Base-by-base conservation (phyloP, 345 rosid species). In the Hypericum perforatum region DNA sequence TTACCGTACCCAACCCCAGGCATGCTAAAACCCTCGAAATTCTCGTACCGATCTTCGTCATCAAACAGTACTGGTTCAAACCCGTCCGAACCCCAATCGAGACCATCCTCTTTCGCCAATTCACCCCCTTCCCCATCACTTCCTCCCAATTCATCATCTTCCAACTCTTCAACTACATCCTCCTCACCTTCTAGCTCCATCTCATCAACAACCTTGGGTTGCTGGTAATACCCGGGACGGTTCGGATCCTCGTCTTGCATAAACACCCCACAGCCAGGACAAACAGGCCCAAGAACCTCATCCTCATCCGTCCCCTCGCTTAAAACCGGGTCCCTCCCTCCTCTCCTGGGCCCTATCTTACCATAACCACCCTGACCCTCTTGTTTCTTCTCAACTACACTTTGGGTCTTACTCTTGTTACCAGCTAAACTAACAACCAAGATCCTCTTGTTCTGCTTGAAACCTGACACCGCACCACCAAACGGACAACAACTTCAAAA, bases 251-350 rank as follows among this genome's bases (percentile, higher is more conserved):
- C 60, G 51, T 85, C 88, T 72, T 87, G 98, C 92, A 91, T 85
- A 74, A 82, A 87, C 29, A 91, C 77, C 16, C 96, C 98, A 70
- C 95, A 87, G 43, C 95, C 96, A 48, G 96, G 96, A 53, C 98
- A 87, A 51, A 91, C 60, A 38, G 65, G 59, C n/a, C 84, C 92
- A 69, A 72, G 77, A 11, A 71, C 67, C 43, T 77, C 87, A 68
- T 87, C 98, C 70, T 69, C 80, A 49, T 87, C 89, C 62, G 84
- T 82, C 37, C 98, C 96, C 60, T 91, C 92, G 32, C 96, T 87
- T 74, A 72, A 60, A 52, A 84, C 40, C 22, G 60, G 64, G 49
- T 48, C 67, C 49, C 45, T 58, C 5, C 50, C 52, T 9, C 70
- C 60, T 52, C 52, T 82, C 43, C 73, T 68, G 0, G 67, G 76